Base-by-base conservation (phyloP, 2,329 filamentous ascomycete species). In the Hirsutella rhossiliensis region DNA sequence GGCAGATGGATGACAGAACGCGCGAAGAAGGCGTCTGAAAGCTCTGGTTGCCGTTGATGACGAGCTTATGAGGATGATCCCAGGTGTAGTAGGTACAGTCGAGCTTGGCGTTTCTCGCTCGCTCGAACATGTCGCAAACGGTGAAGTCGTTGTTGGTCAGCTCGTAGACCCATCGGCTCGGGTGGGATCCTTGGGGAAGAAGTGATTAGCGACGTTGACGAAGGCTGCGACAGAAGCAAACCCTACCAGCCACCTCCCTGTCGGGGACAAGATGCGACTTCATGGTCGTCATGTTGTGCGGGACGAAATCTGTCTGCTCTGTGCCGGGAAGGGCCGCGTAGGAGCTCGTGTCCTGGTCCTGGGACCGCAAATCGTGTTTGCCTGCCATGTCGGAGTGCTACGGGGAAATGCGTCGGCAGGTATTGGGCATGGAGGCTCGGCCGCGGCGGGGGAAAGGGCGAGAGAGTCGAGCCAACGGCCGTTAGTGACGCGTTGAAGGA, bases 141-240 rank as follows among this genome's bases (percentile, higher is more conserved):
- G 58, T 56, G 42, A 66, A 61, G 41, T 59, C 54, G 39, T 66
- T 67, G 45, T 65, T 56, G 29, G 60, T 49, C 9, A 68, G 50
- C 43, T 68, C 64, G 48, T 65, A 58, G 32, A 67, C 56, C 65
- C 65, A 68, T 52, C 65, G 61, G 38, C 62, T 62, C 6, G 65
- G 63, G 41, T 66, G 60, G 38, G 59, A 62, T 42, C 62, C 62
- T 64, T 19, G 13, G 13, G 4, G 2, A 13, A 29, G 11, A 27
- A 36, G 36, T 2, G 15, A 11, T 28, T 13, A 28, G 30, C 12
- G 17, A 40, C 2, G 20, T 12, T 12, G 11, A n/a, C 5, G 15
- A n/a, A 12, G 17, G 9, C 20, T 8, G 18, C n/a, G 37, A 27
- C 34, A 11, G 8, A 11, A 23, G 19, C 38, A 3, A 15, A 19